Percentiles rank a stretch among this genome's conserved stretches.
These are phyloP conservation scores for Dactylellina cionopaga DNA, from an alignment of 2,329 filamentous ascomycete species.

Conservation along the genomic window DNA sequence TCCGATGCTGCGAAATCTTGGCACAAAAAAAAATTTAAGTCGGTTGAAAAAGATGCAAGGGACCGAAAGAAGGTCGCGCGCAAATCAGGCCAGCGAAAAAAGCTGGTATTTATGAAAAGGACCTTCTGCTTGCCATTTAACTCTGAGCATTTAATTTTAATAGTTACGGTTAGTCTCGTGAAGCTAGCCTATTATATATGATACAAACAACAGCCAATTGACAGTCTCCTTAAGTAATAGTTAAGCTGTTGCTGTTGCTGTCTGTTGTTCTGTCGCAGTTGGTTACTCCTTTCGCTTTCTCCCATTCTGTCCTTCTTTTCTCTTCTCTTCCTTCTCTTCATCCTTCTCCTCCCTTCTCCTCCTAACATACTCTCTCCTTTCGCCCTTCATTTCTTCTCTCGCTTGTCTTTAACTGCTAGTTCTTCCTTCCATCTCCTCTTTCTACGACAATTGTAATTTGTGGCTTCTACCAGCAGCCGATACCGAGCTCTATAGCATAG, in stretches of 20 bases:
- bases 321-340: constrained; percentile 1
- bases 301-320: constrained; percentile 4
- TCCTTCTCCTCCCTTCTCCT: background rate
- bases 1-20: constrained; percentile 24
- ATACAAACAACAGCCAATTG: background rate
- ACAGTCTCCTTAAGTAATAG: too few relatives aligned
- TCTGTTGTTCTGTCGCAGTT: background rate
- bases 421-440: background rate
- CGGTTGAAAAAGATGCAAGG: background rate
- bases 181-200: background rate
- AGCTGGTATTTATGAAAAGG: background rate
- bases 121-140: background rate
- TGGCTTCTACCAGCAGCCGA: background rate
- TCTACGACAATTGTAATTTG: constrained; percentile 1
- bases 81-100: constrained; percentile 2
- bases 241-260: background rate
- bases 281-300: constrained; percentile 8
- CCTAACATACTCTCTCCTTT: background rate
- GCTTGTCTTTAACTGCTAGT: background rate
- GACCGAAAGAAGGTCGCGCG: constrained; percentile 1
- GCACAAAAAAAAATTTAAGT: background rate
- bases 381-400: background rate
- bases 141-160: too few relatives aligned
- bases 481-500: background rate
- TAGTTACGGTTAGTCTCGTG: too few relatives aligned